Conservation (phyloP, 805 yeast genomes). For the Lachancea kluyveri region DNA sequence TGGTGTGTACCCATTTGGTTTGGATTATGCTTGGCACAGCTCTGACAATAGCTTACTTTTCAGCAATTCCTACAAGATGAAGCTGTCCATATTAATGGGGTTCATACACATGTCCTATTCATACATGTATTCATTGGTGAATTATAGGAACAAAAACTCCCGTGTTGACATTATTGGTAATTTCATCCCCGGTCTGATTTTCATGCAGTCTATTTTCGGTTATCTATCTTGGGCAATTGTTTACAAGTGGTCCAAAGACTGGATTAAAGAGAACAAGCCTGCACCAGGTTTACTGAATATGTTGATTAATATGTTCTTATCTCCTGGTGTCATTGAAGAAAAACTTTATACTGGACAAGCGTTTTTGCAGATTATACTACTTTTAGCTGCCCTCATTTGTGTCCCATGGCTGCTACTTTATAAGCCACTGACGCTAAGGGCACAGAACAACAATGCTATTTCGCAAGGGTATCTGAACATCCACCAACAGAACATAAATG, state of each 20-base stretch:
- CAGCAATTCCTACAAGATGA: constrained; percentile 96
- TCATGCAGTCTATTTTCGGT: constrained; percentile 96
- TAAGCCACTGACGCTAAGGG: constrained; percentile 72
- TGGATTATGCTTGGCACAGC: constrained; percentile 97
- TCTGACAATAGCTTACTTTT: constrained; percentile 86
- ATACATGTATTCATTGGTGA: constrained; percentile 75
- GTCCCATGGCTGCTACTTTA: constrained; percentile 87
- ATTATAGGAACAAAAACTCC: constrained; percentile 63
- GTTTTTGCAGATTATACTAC: constrained; percentile 61
- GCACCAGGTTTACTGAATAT: constrained; percentile 94
- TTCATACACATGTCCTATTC: constrained; percentile 92
- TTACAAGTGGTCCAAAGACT: constrained; percentile 92
- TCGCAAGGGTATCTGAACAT: constrained; percentile 38
- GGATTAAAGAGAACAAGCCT: constrained; percentile 68
- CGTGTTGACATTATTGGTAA: constrained; percentile 82
- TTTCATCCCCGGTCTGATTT: constrained; percentile 87
- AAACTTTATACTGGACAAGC: constrained; percentile 77
- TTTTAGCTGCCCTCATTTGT: constrained; percentile 74
- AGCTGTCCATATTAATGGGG: constrained; percentile 90
- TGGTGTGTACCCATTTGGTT: constrained; percentile 76
- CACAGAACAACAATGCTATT: constrained; percentile 44
- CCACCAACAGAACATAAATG: constrained; percentile 29
- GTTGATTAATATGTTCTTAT: constrained; percentile 90
- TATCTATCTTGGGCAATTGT: constrained; percentile 79
- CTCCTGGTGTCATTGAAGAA: constrained; percentile 86